phyloP scores from a whole-genome alignment of 164 flowering plant species.

The Chimonanthus praecox region DNA sequence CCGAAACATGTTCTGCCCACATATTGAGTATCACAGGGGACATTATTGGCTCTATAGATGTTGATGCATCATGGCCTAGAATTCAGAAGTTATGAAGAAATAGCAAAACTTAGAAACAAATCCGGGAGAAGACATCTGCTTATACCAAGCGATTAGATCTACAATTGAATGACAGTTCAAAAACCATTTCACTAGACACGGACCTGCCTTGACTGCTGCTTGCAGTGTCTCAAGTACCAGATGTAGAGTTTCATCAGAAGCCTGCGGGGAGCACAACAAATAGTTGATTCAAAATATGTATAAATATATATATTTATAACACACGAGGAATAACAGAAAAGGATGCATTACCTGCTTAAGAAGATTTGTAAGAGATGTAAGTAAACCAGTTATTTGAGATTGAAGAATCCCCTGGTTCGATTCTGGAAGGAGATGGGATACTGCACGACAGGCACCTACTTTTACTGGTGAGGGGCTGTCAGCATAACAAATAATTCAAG shows the following conservation, averaged over 20 bases:
- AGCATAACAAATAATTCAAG: conserved; percentile 9
- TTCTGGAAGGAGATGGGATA: conserved; percentile 72
- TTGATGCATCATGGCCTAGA: conserved; percentile 57
- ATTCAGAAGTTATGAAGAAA: conserved; percentile 9
- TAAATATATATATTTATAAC: too few relatives aligned
- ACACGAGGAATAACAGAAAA: neutral
- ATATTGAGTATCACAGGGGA: conserved; percentile 71
- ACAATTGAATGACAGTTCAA: conserved; percentile 1
- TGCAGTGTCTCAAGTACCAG: conserved; percentile 86
- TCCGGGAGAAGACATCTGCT: neutral
- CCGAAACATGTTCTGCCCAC: conserved; percentile 82
- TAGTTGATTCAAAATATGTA: neutral
- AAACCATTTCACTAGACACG: conserved; percentile 3
- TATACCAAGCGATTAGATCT: neutral
- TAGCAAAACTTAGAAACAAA: neutral
- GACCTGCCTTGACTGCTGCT: conserved; percentile 75
- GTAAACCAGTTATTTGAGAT: conserved; percentile 53
- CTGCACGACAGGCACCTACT: conserved; percentile 91
- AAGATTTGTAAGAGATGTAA: conserved; percentile 74
- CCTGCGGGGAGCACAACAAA: conserved; percentile 37
- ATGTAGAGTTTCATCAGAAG: conserved; percentile 89
- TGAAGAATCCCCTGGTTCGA: conserved; percentile 39
- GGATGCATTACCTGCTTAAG: conserved; percentile 57
- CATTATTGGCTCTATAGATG: conserved; percentile 57
- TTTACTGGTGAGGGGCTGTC: conserved; percentile 82